Percentiles rank a stretch among this genome's conserved stretches.
Evolutionary conservation across 768 basidiomycete genomes (phyloP).

Genomic region (Leucocoprinus birnbaumii): DNA sequence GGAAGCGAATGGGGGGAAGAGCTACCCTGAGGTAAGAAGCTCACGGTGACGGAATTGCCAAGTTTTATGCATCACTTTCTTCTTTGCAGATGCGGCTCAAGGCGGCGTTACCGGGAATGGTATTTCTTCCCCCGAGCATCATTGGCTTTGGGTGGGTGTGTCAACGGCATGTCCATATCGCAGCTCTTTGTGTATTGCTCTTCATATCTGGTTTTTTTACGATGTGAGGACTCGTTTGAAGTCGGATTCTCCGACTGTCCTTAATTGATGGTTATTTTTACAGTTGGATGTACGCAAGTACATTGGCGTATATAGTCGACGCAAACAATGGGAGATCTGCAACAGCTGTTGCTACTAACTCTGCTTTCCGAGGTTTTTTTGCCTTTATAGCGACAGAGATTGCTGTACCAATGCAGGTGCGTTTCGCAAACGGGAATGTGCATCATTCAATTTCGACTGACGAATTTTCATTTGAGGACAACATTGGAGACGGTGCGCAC

Average conservation of each 20-base stretch:
- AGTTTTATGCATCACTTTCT: not conserved
- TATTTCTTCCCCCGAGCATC: conserved; percentile 57
- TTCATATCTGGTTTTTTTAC: conserved; percentile 73
- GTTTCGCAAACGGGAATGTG: conserved; percentile 14
- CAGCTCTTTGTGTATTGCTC: conserved; percentile 67
- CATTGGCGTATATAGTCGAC: conserved; percentile 84
- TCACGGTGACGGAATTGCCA: not conserved
- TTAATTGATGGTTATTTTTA: no score
- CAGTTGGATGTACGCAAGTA: conserved; percentile 35
- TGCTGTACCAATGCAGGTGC: conserved; percentile 68
- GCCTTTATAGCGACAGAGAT: conserved; percentile 73
- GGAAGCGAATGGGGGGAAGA: conserved; percentile 34
- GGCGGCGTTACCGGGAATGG: conserved; percentile 56
- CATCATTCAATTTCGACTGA: not conserved
- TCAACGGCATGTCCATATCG: conserved; percentile 57
- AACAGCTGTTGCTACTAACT: conserved; percentile 74
- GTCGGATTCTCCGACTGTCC: no score
- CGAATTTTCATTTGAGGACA: conserved; percentile 36
- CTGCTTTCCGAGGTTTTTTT: conserved; percentile 64
- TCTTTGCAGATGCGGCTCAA: conserved; percentile 63
- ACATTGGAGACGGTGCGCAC: conserved; percentile 67
- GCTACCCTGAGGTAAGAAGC: conserved; percentile 61
- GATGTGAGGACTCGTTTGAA: conserved; percentile 58
- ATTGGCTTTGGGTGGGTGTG: conserved; percentile 77
- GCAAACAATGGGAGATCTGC: conserved; percentile 80